phyloP scores from a whole-genome alignment of 169 alveolate genomes.

The Cytauxzoon felis region DNA sequence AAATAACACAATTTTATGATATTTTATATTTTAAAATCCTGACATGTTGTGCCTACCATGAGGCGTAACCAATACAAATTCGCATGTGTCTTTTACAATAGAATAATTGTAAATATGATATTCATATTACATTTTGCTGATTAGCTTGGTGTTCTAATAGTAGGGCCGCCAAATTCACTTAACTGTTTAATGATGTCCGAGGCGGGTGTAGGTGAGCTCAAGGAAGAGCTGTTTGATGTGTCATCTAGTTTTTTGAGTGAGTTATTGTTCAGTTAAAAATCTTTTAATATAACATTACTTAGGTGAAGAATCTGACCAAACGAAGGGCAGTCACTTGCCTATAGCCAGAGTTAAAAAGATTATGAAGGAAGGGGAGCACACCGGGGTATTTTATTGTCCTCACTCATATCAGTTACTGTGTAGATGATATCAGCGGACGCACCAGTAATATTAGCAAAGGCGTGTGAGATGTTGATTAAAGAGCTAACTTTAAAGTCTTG shows the following conservation, averaged over 20 bases:
- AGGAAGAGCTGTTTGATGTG: slow-evolving; percentile 86
- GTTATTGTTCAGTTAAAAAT: slow-evolving; percentile 73
- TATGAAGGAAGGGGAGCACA: slow-evolving; percentile 94
- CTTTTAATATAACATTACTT: slow-evolving; percentile 77
- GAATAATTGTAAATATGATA: not conserved
- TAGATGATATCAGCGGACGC: slow-evolving; percentile 93
- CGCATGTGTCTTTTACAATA: not conserved
- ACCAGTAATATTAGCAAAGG: slow-evolving; percentile 93
- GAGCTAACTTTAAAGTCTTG: slow-evolving; percentile 91
- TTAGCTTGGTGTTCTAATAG: not conserved
- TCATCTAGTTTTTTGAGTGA: slow-evolving; percentile 90
- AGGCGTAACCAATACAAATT: not conserved
- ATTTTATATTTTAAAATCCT: not conserved
- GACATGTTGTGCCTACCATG: not conserved
- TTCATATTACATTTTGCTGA: not conserved
- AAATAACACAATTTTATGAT: too few relatives aligned
- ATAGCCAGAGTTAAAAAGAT: slow-evolving; percentile 92
- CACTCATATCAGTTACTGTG: not conserved
- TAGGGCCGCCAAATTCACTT: slow-evolving; percentile 79
- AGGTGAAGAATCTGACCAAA: slow-evolving; percentile 71
- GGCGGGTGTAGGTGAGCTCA: slow-evolving; percentile 92
- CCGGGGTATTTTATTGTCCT: slow-evolving; percentile 64
- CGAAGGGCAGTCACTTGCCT: slow-evolving; percentile 79
- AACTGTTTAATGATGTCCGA: slow-evolving; percentile 86
- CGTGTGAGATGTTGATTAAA: slow-evolving; percentile 92